Evolutionary conservation across 2,329 filamentous ascomycete species (phyloP).

Genomic region (Aspergillus sp.): DNA sequence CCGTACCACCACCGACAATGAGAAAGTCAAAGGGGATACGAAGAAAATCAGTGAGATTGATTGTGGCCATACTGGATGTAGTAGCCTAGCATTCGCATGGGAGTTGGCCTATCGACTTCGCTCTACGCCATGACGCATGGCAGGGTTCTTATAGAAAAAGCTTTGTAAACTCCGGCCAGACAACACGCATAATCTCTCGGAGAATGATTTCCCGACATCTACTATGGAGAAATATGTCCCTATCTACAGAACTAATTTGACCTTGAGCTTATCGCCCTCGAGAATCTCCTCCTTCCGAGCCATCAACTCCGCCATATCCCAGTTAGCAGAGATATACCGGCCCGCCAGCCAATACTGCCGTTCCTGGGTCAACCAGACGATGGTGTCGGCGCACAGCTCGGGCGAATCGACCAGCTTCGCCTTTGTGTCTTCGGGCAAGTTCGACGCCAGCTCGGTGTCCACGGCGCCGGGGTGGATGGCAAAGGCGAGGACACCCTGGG

Average conservation of each 20-base stretch:
- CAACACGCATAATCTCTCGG: too few relatives aligned
- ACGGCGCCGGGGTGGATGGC: conserved; percentile 41
- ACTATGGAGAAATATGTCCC: too few relatives aligned
- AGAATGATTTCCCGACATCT: too few relatives aligned
- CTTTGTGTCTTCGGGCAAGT: conserved; percentile 28
- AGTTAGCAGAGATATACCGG: conserved; percentile 44
- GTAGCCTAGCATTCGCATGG: too few relatives aligned
- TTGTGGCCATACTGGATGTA: too few relatives aligned
- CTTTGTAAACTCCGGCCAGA: too few relatives aligned
- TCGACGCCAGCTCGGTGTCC: conserved; percentile 36
- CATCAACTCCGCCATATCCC: conserved; percentile 49
- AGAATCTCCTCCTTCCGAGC: conserved; percentile 43
- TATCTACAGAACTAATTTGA: background rate
- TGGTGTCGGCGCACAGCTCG: conserved; percentile 42
- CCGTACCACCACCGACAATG: conserved; percentile 55
- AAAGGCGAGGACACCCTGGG: conserved; percentile 42
- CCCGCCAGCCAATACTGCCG: conserved; percentile 46
- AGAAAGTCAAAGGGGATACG: conserved; percentile 27
- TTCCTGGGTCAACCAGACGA: conserved; percentile 43
- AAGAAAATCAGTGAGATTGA: background rate
- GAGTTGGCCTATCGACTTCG: too few relatives aligned
- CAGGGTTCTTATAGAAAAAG: too few relatives aligned
- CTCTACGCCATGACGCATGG: too few relatives aligned
- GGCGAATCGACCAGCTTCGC: conserved; percentile 33
- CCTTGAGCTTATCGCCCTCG: conserved; percentile 7